These are phyloP conservation scores for Fusarium poae DNA, from an alignment of 2,329 filamentous ascomycete genomes.

Conservation along the genomic window DNA sequence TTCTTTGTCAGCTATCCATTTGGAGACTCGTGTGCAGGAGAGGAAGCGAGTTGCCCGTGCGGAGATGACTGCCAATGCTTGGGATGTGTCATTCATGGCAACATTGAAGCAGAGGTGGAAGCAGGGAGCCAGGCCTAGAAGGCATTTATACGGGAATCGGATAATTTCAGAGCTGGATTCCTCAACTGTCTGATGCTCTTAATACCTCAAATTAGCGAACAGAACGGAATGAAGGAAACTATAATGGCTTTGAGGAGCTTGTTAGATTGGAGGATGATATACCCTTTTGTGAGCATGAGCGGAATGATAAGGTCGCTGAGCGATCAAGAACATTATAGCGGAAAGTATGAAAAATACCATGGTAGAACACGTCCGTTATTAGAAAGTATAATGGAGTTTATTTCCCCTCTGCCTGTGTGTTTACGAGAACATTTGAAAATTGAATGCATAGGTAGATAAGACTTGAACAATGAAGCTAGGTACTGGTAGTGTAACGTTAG, in stretches of 20 bases:
- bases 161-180: background rate
- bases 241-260: background rate
- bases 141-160: background rate
- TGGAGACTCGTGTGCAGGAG: conserved; percentile 62
- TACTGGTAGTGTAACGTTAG: background rate
- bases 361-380: background rate
- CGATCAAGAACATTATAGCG: conserved; percentile 5
- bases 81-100: conserved; percentile 67
- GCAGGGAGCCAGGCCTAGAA: conserved; percentile 15
- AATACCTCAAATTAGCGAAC: background rate
- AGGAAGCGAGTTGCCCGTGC: conserved; percentile 66
- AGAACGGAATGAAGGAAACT: background rate
- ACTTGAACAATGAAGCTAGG: background rate
- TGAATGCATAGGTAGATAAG: too few species aligned
- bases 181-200: background rate
- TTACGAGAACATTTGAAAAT: background rate
- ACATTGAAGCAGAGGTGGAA: conserved; percentile 38
- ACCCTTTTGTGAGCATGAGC: conserved; percentile 26
- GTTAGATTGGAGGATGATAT: conserved; percentile 31
- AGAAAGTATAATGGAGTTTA: background rate
- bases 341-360: background rate
- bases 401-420: background rate
- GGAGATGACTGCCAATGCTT: conserved; percentile 71
- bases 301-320: conserved; percentile 5
- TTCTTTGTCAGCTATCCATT: conserved; percentile 71